Base-by-base conservation (phyloP, 2,329 filamentous ascomycete species). In the Aspergillus sclerotialis region DNA sequence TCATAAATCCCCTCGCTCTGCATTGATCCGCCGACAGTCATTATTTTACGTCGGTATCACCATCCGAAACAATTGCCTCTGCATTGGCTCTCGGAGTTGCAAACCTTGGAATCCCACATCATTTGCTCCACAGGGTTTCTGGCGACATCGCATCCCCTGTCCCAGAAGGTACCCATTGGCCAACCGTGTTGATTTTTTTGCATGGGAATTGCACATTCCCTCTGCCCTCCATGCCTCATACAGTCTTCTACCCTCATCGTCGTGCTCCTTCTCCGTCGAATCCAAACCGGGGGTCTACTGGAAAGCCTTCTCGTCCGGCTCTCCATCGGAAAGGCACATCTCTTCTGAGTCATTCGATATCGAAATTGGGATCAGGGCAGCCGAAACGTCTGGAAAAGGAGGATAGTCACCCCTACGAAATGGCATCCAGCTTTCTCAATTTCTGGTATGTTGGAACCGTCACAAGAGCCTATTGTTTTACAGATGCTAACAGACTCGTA, bases 371-470 rank as follows among this genome's bases (percentile, higher is more conserved):
- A 23, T 43, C 58, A 16, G 52, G 56, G 18, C 48, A 49, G 29
- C 33, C 43, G 15, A 46, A 42, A 36, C 41, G 36, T 32, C 33
- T 39, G 18, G 40, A 40, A 24, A 41, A 40, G 32, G 46, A 49
- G 26, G 48, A 57, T 42, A 51, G 57, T 36, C 41, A 42, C 26
- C 46, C 52, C 21, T 37, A 48, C 38, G 61, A 63, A 33, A 67
- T 68, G 64, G 57, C 63, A 6, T 52, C 63, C 28, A 64, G 60
- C 42, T 68, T 68, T 30, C 45, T 67, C 28, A 65, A 67, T 39
- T 68, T 60, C 46, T 68, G 64, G 64, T 67, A 60, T 45, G 61
- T 54, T 16, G 30, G 19, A 23, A 21, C 8, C 21, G 21, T 4
- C 23, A 16, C 12, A 16, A n/a, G n/a, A n/a, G n/a, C n/a, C n/a